Evolutionary conservation across 2,329 filamentous ascomycete genomes (phyloP), one percentile per base, ranked within the genome.

Genomic region (Pyrenophora tritici-repentis): DNA sequence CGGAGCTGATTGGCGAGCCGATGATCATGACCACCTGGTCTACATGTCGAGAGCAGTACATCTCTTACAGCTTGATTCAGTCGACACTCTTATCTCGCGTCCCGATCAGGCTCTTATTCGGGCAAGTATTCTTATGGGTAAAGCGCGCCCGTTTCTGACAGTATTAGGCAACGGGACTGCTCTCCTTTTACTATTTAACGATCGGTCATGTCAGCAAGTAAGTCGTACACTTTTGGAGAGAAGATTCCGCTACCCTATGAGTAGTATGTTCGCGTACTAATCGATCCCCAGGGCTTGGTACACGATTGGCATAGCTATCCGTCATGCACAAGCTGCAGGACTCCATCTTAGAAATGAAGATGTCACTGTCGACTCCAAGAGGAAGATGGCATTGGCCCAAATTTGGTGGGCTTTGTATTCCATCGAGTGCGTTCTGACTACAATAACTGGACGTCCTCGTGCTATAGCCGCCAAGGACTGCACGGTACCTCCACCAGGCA

Each of bases 191-290:
- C 47, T 71, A 72, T 32, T 47, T 75, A 46, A 58, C 64, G 6
- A 73, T 63, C 17, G 67, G 73, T 32, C 73, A 75, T 33, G 66
- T 73, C 13, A 74, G 67, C 54, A 68, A 71, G 73, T 75, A 65
- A 47, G 18, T 20, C 18, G 3, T 20, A 20, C 18, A 20, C 18
- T 5, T 3, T 20, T 20, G 3, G 18, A 20, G 5, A 20, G 18
- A 20, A 3, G 18, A 20, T 20, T 5, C 18, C 18, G 18, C 18
- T 20, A 26, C 10, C 18, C 18, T 38, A 10, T 24, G 10, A 16
- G 35, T 26, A 51, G 3, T 56, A 56, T 14, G 63, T 35, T n/a
- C 6, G 12, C 18, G 22, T 50, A 16, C 41, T 53, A 18, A 24
- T 31, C 5, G 12, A 33, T n/a, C 13, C 9, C 10, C 47, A 76